Base-by-base conservation (phyloP, 2,329 filamentous ascomycete genomes). In the Xylariaceae sp. region DNA sequence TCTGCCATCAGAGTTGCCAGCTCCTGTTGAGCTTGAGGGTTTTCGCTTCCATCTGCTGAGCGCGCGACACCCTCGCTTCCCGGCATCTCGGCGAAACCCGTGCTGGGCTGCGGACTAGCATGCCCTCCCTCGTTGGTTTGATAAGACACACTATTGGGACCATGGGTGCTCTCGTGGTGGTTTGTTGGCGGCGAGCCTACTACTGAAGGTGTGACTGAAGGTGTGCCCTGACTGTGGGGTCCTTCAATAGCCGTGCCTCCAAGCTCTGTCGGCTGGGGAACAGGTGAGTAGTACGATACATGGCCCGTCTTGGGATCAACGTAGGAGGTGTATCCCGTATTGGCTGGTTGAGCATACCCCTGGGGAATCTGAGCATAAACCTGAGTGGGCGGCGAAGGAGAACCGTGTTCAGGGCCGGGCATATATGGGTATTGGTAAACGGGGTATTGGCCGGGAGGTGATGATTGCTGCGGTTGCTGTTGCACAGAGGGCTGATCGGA, bases 221-320 rank as follows among this genome's bases (percentile, higher is more conserved):
- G 8, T 19, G n/a, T 7, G 34, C 31, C 36, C 28, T 17, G 3
- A n/a, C n/a, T n/a, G 32, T 26, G 19, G 9, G 44, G 19, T 15
- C 32, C 38, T 11, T 17, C 24, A 12, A 42, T 30, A 9, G 42
- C 36, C 2, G 39, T 42, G 4, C 26, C 42, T 1, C 39, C 39
- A 7, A 43, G 19, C 28, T 45, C 38, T 8, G 37, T 39, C 17
- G 47, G 42, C 3, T 41, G 39, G 19, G 39, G 44, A 22, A 42
- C 41, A 1, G 33, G 16, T 13, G 43, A 38, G 15, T 44, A 41
- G 36, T 46, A 49, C 8, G 24, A 19, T 9, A 40, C 30, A 9
- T 22, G 17, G 4, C 36, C 41, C 11, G 41, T 46, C 28, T 46
- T 46, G 17, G 43, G 46, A 31, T 46, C 43, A 29, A 42, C 30